Evolutionary conservation across 2,329 filamentous ascomycete species (phyloP), one percentile per base, ranked within the genome.

Genomic region (Pseudocercospora pini-densiflorae): DNA sequence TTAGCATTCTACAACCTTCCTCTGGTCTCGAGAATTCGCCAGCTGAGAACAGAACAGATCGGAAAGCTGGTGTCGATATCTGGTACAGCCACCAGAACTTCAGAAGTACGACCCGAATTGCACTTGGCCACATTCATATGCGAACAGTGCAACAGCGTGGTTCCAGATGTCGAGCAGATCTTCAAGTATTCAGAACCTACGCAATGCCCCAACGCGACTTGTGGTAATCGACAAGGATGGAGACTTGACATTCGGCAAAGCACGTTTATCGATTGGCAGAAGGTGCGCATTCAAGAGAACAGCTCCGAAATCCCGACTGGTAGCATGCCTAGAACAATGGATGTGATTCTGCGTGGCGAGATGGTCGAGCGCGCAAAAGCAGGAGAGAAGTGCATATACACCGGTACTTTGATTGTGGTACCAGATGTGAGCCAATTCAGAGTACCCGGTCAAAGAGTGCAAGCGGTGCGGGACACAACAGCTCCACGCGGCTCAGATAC

Each of bases 201-300:
- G 3, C 93, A 97, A 81, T 99, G 95, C 73, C 94, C 95, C 9
- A 98, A 98, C 76, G 78, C 84, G 27, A 91, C 87, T 6, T 99
- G 95, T 78, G 90, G 90, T 74, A 99, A 99, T 81, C 90, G 95
- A 27, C 83, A 90, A 65, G 93, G 92, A n/a, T 99, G 95, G 95
- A 89, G 93, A 71, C 82, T 99, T n/a, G 94, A 99, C 74, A 97
- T 99, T 75, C 87, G 93, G 51, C 94, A 97, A 79, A 97, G 94
- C 79, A 98, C 94, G 0, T 99, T 99, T 77, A 92, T 99, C 68
- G 95, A 99, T 81, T 99, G 95, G 95, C 95, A 99, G 78, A 98
- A 98, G 79, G 93, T 98, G 24, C 92, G 96, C 69, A 93, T 98
- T 68, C 95, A 99, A 80, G 95, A 99, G 80, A 99, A 98, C 82